A percentile compares a stretch with the other conserved stretches of the same genome.
These are phyloP conservation scores for Boehmeria nivea DNA, from an alignment of 306 rosid genomes.

Conservation along the genomic window DNA sequence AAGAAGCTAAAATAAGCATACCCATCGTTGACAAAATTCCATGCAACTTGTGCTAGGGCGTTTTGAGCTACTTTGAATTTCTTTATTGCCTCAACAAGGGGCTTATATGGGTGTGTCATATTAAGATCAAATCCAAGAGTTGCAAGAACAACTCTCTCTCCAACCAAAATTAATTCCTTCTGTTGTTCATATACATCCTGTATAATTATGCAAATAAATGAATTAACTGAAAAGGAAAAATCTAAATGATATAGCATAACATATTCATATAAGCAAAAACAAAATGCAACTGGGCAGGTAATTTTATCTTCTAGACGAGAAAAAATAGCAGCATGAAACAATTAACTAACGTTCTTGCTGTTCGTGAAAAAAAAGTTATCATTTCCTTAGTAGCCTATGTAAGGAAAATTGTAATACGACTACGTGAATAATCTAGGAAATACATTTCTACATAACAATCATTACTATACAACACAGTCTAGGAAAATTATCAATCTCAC, in stretches of 20 bases:
- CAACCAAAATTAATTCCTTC: slow-evolving; percentile 77
- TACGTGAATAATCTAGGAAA: too few species aligned
- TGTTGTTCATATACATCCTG: slow-evolving; percentile 98
- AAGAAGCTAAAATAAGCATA: slow-evolving; percentile 43
- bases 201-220: slow-evolving; percentile 20
- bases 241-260: neutral
- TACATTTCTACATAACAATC: too few species aligned
- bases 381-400: too few species aligned
- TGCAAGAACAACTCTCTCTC: slow-evolving; percentile 95
- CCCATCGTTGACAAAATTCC: slow-evolving; percentile 99
- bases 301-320: too few species aligned
- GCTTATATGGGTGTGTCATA: slow-evolving; percentile 94
- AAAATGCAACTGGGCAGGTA: neutral
- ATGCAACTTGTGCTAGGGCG: slow-evolving; percentile 99
- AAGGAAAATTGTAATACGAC: too few species aligned
- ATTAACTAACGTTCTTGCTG: too few species aligned
- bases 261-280: neutral
- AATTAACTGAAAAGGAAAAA: neutral
- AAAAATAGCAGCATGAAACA: too few species aligned
- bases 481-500: too few species aligned
- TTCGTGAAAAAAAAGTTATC: too few species aligned
- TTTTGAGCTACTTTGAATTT: slow-evolving; percentile 97
- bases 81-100: slow-evolving; percentile 97
- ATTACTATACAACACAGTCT: too few species aligned
- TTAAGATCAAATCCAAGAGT: slow-evolving; percentile 94